Evolutionary conservation across 371 early-diverging fungal genomes (phyloP).

Genomic region (Apophysomyces ossiformis): DNA sequence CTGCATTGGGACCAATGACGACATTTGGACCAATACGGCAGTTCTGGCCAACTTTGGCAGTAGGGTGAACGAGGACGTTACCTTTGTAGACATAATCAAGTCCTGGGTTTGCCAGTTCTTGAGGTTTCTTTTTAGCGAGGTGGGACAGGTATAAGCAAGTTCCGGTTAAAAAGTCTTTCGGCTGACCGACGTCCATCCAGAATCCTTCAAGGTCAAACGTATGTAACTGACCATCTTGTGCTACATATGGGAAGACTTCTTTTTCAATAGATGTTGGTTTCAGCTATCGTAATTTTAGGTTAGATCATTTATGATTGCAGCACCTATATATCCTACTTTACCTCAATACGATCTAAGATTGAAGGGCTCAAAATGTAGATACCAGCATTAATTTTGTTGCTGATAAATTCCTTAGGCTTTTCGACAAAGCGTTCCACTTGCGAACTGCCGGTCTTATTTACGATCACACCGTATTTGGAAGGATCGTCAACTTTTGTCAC

Average conservation of each 20-base stretch:
- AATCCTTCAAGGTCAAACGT: constrained; percentile 96
- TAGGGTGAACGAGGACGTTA: constrained; percentile 90
- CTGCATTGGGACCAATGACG: constrained; percentile 90
- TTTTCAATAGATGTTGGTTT: constrained; percentile 98
- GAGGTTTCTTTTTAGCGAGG: constrained; percentile 76
- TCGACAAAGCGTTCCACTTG: constrained; percentile 97
- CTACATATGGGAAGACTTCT: constrained; percentile 98
- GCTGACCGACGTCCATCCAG: constrained; percentile 99
- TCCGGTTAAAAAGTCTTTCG: constrained; percentile 97
- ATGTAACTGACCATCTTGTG: constrained; percentile 84
- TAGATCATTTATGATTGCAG: not conserved
- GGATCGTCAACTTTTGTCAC: constrained; percentile 99
- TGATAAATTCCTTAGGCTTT: constrained; percentile 96
- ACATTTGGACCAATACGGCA: constrained; percentile 98
- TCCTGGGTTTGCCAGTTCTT: constrained; percentile 70
- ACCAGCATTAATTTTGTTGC: constrained; percentile 99
- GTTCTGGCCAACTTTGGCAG: constrained; percentile 91
- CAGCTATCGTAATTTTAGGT: constrained; percentile 52
- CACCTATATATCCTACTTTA: constrained; percentile 20
- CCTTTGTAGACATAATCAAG: constrained; percentile 77
- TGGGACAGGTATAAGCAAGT: constrained; percentile 93
- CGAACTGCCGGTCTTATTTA: constrained; percentile 69
- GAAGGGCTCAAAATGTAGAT: constrained; percentile 96
- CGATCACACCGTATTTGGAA: constrained; percentile 98
- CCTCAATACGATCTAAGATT: constrained; percentile 92